Evolutionary conservation across 768 basidiomycete genomes (phyloP).

Genomic region (Crucibulum laeve): DNA sequence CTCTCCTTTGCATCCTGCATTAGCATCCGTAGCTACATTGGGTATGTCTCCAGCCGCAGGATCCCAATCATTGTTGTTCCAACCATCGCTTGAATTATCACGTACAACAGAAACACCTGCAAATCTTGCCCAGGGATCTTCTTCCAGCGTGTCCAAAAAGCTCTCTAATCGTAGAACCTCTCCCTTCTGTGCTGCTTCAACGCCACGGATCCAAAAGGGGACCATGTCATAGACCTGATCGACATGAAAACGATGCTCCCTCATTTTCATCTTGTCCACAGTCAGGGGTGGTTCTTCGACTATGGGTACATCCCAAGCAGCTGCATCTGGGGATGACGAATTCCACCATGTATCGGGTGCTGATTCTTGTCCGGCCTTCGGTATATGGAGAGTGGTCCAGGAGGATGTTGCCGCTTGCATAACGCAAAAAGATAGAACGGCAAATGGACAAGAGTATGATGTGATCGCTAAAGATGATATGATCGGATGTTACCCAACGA

Average conservation of each 20-base stretch:
- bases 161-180: conserved; percentile 37
- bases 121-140: neutral
- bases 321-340: conserved; percentile 13
- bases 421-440: too few species aligned
- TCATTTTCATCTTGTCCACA: conserved; percentile 22
- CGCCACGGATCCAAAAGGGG: conserved; percentile 48
- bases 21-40: too few species aligned
- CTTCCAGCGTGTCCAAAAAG: conserved; percentile 39
- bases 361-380: conserved; percentile 1
- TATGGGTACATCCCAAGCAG: conserved; percentile 17
- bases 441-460: too few species aligned
- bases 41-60: too few species aligned
- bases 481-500: too few species aligned
- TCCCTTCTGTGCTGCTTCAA: conserved; percentile 43
- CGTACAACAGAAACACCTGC: neutral
- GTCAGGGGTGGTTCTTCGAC: conserved; percentile 16
- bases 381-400: neutral
- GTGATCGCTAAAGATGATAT: too few species aligned
- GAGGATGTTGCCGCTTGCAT: too few species aligned
- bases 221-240: conserved; percentile 46
- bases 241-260: conserved; percentile 26
- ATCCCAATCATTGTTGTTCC: too few species aligned
- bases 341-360: conserved; percentile 15
- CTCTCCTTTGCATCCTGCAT: too few species aligned
- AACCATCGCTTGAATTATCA: too few species aligned